Conservation (phyloP, 2,329 filamentous ascomycete species). For the Myriosclerotinia duriaeana region DNA sequence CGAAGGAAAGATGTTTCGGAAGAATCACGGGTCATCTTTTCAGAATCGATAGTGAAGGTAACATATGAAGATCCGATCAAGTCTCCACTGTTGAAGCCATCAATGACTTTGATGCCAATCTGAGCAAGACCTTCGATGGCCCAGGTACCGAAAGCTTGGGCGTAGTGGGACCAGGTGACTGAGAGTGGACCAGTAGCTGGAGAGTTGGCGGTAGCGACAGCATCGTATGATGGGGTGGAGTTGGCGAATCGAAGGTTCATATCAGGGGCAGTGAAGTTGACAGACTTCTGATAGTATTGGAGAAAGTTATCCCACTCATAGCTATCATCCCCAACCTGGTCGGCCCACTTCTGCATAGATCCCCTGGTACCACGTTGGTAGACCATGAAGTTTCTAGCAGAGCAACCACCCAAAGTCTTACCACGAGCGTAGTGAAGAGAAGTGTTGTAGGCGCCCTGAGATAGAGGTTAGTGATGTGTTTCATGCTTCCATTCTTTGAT, state of each 20-base stretch:
- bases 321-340: conserved; percentile 43
- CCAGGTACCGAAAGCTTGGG: conserved; percentile 39
- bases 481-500: not conserved
- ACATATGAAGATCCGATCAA: conserved; percentile 44
- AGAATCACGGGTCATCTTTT: conserved; percentile 39
- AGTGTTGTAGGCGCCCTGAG: conserved; percentile 17
- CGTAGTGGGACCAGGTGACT: conserved; percentile 46
- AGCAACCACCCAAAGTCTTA: conserved; percentile 39
- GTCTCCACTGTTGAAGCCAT: conserved; percentile 45
- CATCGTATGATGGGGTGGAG: conserved; percentile 36
- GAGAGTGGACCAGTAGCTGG: conserved; percentile 42
- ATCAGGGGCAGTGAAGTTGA: conserved; percentile 23
- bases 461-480: not conserved
- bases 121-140: conserved; percentile 41
- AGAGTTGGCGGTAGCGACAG: conserved; percentile 36
- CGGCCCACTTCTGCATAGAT: conserved; percentile 47
- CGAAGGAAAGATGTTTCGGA: conserved; percentile 43
- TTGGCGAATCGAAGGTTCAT: conserved; percentile 32
- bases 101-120: conserved; percentile 39
- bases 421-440: conserved; percentile 37
- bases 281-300: conserved; percentile 44
- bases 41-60: conserved; percentile 39
- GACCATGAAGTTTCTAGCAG: conserved; percentile 40
- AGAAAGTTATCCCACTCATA: conserved; percentile 50
- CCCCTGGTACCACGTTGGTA: conserved; percentile 36